Conservation (phyloP, 306 rosid species). For the Ceratonia siliqua region DNA sequence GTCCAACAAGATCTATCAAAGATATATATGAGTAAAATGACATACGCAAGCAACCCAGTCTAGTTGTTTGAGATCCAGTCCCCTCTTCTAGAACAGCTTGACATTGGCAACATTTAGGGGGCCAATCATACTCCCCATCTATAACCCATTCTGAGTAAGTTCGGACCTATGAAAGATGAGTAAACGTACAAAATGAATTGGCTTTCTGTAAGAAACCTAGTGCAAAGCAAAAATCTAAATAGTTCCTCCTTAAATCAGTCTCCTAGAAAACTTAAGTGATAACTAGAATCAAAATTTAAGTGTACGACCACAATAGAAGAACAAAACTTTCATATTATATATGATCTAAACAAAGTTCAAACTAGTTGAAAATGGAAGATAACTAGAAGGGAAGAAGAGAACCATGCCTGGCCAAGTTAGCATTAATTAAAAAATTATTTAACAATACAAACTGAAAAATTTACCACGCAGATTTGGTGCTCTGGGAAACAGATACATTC, state of each 20-base stretch:
- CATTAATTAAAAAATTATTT: conserved; percentile 6
- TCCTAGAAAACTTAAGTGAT: conserved; percentile 22
- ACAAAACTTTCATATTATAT: neutral
- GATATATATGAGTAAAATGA: conserved; percentile 36
- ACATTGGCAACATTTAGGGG: conserved; percentile 87
- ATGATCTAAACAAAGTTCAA: conserved; percentile 12
- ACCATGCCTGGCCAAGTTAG: conserved; percentile 22
- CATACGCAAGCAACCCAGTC: conserved; percentile 99
- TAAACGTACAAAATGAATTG: neutral
- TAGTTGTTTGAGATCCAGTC: conserved; percentile 69
- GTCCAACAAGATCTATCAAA: conserved; percentile 11
- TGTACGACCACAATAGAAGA: neutral
- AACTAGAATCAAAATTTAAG: conserved; percentile 9
- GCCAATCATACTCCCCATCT: conserved; percentile 98
- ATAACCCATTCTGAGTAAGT: conserved; percentile 97
- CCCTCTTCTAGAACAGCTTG: conserved; percentile 73
- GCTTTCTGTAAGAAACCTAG: too few species aligned
- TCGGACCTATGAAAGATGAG: conserved; percentile 59
- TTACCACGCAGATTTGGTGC: conserved; percentile 95
- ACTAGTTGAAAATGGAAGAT: neutral
- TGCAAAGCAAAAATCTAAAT: too few species aligned
- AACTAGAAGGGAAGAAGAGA: neutral
- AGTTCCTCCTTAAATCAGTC: neutral
- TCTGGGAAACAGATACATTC: conserved; percentile 71
- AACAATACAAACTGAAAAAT: neutral